phyloP scores from a whole-genome alignment of 2,329 filamentous ascomycete species.

The Xylaria sp. region DNA sequence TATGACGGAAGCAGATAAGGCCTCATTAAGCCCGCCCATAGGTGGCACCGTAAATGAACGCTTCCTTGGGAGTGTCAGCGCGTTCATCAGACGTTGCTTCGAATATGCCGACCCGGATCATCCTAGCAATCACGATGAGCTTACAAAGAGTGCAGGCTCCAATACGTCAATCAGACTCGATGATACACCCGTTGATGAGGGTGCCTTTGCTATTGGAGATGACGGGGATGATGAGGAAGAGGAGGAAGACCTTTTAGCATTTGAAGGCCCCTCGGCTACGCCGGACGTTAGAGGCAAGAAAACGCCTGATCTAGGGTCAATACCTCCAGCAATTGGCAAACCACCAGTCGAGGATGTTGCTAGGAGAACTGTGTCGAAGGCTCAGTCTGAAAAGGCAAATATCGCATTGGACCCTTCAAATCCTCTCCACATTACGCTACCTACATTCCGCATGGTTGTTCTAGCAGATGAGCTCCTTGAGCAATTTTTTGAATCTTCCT shows the following conservation, averaged over 20 bases:
- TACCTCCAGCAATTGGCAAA: constrained; percentile 47
- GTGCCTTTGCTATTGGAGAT: constrained; percentile 80
- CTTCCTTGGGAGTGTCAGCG: constrained; percentile 92
- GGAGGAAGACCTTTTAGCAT: constrained; percentile 67
- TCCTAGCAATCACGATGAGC: constrained; percentile 65
- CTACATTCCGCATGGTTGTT: constrained; percentile 98
- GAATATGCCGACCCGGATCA: constrained; percentile 97
- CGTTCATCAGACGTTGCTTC: constrained; percentile 95
- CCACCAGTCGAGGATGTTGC: constrained; percentile 42
- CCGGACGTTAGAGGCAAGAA: constrained; percentile 56
- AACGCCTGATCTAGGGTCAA: constrained; percentile 55
- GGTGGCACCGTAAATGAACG: constrained; percentile 81
- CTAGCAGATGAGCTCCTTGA: constrained; percentile 95
- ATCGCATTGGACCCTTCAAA: constrained; percentile 91
- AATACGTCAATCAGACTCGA: constrained; percentile 41
- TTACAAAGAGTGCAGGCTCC: constrained; percentile 47
- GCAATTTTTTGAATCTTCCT: constrained; percentile 96
- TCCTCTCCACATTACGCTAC: constrained; percentile 93
- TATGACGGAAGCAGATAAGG: constrained; percentile 51
- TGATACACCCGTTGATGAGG: constrained; percentile 51
- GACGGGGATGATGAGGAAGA: constrained; percentile 61
- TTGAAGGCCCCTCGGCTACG: constrained; percentile 61
- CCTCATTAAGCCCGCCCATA: constrained; percentile 54
- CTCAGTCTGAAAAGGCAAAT: constrained; percentile 82
- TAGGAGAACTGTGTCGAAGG: constrained; percentile 64